phyloP scores from a whole-genome alignment of 2,329 filamentous ascomycete genomes.

The Xylariaceae sp. region DNA sequence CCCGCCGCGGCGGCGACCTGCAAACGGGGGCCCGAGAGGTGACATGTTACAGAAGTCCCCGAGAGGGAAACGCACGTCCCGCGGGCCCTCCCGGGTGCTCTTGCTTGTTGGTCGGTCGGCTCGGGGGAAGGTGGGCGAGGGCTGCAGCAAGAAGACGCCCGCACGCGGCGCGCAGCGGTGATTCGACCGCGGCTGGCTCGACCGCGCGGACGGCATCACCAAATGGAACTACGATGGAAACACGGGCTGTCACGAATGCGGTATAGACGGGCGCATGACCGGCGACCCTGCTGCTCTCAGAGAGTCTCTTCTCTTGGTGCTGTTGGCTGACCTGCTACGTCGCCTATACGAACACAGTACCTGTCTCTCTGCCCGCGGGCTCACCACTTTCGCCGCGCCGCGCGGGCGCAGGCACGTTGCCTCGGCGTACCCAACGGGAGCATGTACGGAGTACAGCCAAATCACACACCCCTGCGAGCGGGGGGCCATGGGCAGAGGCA shows the following conservation, averaged over 20 bases:
- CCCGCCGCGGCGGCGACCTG: neutral
- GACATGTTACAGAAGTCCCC: neutral
- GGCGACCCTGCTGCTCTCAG: neutral
- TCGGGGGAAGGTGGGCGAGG: neutral
- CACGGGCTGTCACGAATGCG: constrained; percentile 3
- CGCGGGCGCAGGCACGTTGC: neutral
- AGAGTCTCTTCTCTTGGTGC: neutral
- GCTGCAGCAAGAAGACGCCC: neutral
- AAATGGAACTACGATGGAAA: constrained; percentile 6
- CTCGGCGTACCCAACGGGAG: neutral
- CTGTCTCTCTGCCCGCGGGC: neutral
- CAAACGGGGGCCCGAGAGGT: neutral
- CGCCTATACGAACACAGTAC: neutral
- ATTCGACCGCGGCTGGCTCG: neutral
- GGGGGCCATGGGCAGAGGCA: neutral
- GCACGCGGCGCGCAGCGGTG: too few relatives aligned
- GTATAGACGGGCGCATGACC: neutral
- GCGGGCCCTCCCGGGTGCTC: too few relatives aligned
- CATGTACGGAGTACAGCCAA: neutral
- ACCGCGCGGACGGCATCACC: neutral
- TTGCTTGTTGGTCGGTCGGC: neutral
- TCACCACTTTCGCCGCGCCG: neutral
- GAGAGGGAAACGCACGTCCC: neutral
- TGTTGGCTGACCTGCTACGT: neutral
- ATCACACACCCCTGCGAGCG: neutral